A percentile compares a stretch with the other conserved stretches of the same genome.
Evolutionary conservation across 2,329 filamentous ascomycete genomes (phyloP).

Genomic region (Colletotrichum sidae): DNA sequence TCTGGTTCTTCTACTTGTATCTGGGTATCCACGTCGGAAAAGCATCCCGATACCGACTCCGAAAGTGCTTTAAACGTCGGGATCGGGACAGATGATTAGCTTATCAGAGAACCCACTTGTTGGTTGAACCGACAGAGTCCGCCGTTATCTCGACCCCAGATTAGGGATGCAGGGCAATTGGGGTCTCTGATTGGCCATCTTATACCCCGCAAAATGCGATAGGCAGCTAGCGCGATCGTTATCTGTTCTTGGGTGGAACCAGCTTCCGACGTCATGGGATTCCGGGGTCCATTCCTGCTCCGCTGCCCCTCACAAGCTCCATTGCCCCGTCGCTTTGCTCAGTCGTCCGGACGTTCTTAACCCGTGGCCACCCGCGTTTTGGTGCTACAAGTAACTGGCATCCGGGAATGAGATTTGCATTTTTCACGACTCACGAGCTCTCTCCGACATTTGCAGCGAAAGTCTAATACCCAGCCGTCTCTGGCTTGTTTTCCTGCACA

Average conservation of each 20-base stretch:
- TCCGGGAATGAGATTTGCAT: slow-evolving; percentile 19
- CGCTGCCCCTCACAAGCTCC: slow-evolving; percentile 33
- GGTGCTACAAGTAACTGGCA: slow-evolving; percentile 8
- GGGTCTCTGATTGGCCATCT: slow-evolving; percentile 15
- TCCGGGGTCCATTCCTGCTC: slow-evolving; percentile 2
- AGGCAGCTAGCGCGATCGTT: slow-evolving; percentile 14
- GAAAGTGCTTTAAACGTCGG: slow-evolving; percentile 3
- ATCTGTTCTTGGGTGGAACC: slow-evolving; percentile 7
- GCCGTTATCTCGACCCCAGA: slow-evolving; percentile 4
- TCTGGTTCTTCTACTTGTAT: no score
- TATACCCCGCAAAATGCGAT: slow-evolving; percentile 31
- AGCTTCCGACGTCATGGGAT: slow-evolving; percentile 28
- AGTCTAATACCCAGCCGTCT: slow-evolving; percentile 26
- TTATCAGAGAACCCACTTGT: slow-evolving; percentile 10
- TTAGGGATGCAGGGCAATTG: slow-evolving; percentile 13
- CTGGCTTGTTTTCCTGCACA: background rate
- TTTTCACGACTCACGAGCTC: slow-evolving; percentile 25
- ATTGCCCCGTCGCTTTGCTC: background rate
- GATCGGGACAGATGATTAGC: slow-evolving; percentile 22
- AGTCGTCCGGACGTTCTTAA: slow-evolving; percentile 29
- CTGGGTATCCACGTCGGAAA: slow-evolving; percentile 12
- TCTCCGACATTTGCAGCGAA: slow-evolving; percentile 14
- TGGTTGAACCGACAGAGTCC: slow-evolving; percentile 13
- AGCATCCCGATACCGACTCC: slow-evolving; percentile 19
- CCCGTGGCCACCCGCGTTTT: slow-evolving; percentile 28